A percentile compares a stretch with the other conserved stretches of the same genome.
Evolutionary conservation across 2,329 filamentous ascomycete genomes (phyloP).

Genomic region (Raffaelea arxii): DNA sequence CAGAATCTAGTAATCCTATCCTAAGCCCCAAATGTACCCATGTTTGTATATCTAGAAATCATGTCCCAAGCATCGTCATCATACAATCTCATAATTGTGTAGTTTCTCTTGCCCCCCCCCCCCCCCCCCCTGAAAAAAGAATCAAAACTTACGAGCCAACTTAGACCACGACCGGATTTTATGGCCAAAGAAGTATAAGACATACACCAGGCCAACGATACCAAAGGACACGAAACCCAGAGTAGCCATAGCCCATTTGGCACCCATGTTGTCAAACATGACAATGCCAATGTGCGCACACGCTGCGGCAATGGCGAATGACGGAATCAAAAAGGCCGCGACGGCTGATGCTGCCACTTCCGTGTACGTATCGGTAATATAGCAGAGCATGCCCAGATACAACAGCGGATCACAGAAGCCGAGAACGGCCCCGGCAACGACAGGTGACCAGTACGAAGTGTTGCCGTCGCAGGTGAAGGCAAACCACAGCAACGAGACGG

Average conservation of each 20-base stretch:
- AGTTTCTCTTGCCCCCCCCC: too few species aligned
- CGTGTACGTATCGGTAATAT: conserved; percentile 6
- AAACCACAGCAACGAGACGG: conserved; percentile 7
- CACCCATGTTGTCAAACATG: conserved; percentile 8
- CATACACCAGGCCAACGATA: conserved; percentile 7
- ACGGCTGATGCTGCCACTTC: conserved; percentile 7
- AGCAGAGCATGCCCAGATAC: conserved; percentile 7
- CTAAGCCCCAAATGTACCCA: too few species aligned
- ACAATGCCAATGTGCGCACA: conserved; percentile 7
- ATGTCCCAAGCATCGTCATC: too few species aligned
- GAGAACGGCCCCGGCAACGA: conserved; percentile 6
- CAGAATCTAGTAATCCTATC: too few species aligned
- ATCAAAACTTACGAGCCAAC: conserved; percentile 2
- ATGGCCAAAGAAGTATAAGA: conserved; percentile 5
- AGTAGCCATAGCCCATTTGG: conserved; percentile 7
- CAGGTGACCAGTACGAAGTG: conserved; percentile 6
- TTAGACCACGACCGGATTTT: conserved; percentile 5
- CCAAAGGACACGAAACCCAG: conserved; percentile 7
- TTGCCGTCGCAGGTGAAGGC: conserved; percentile 7
- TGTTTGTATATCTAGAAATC: too few species aligned
- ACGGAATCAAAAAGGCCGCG: conserved; percentile 7
- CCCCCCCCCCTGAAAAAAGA: too few species aligned
- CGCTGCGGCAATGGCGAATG: conserved; percentile 4
- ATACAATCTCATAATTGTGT: too few species aligned
- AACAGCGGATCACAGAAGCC: conserved; percentile 8